phyloP scores from a whole-genome alignment of 2,329 filamentous ascomycete genomes.

The Cryphonectria carpinicola region DNA sequence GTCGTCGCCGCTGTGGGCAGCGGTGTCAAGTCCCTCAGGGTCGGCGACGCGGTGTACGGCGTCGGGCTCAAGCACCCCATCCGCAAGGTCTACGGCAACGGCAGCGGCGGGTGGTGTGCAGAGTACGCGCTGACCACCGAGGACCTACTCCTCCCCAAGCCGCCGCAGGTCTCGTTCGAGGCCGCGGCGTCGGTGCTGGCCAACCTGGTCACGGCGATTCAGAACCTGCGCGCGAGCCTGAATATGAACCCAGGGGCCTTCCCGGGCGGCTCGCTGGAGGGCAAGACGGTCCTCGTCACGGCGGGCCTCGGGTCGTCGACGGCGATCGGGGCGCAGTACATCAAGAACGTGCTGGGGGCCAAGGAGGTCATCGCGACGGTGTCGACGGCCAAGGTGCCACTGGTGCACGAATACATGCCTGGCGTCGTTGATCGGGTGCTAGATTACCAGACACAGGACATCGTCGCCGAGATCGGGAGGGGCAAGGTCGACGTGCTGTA shows the following conservation, averaged over 20 bases:
- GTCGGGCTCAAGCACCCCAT: slow-evolving; percentile 43
- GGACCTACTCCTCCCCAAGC: slow-evolving; percentile 40
- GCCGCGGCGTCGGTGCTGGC: slow-evolving; percentile 40
- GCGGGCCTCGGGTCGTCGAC: slow-evolving; percentile 55
- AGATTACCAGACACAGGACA: slow-evolving; percentile 48
- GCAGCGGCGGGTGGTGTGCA: slow-evolving; percentile 40
- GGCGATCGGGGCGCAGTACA: slow-evolving; percentile 50
- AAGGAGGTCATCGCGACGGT: slow-evolving; percentile 54
- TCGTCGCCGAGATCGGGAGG: slow-evolving; percentile 42
- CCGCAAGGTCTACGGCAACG: slow-evolving; percentile 27
- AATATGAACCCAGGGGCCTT: slow-evolving; percentile 32
- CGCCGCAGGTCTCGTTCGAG: slow-evolving; percentile 34
- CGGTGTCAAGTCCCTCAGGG: slow-evolving; percentile 36
- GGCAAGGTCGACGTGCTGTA: slow-evolving; percentile 55
- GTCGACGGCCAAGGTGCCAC: slow-evolving; percentile 53
- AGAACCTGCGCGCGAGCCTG: slow-evolving; percentile 47
- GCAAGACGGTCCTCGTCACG: slow-evolving; percentile 56
- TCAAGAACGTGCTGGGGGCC: slow-evolving; percentile 54
- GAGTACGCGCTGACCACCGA: slow-evolving; percentile 46
- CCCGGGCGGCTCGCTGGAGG: slow-evolving; percentile 43
- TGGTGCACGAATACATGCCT: slow-evolving; percentile 28
- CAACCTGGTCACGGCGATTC: slow-evolving; percentile 47
- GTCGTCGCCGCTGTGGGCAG: slow-evolving; percentile 37
- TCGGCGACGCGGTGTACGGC: slow-evolving; percentile 46
- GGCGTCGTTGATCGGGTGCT: slow-evolving; percentile 21